Conservation (phyloP, 116 monocot species). For the Zostera marina region DNA sequence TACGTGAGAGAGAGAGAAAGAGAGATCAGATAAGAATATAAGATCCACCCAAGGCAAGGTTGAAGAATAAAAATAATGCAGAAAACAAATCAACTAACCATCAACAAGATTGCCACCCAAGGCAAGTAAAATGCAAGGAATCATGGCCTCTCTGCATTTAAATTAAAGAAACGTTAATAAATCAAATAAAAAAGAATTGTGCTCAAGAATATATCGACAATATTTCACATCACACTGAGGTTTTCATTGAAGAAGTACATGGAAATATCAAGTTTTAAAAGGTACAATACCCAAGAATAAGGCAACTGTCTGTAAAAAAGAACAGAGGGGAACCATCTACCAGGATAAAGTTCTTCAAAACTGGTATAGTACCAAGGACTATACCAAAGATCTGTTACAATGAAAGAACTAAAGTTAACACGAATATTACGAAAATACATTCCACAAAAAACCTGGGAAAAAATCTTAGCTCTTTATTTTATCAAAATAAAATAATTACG, state of each 20-base stretch:
- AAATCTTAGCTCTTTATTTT: no score
- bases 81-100: conserved; percentile 26
- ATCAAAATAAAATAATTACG: background rate
- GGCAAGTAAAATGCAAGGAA: conserved; percentile 92
- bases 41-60: no score
- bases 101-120: conserved; percentile 92
- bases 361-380: conserved; percentile 51
- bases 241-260: background rate
- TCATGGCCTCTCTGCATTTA: conserved; percentile 72
- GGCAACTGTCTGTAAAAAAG: conserved; percentile 88
- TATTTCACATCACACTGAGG: background rate
- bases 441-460: background rate
- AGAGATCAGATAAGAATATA: background rate
- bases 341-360: conserved; percentile 61
- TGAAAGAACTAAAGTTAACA: background rate
- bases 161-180: background rate
- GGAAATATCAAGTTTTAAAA: background rate
- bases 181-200: background rate
- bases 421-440: background rate
- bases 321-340: conserved; percentile 71
- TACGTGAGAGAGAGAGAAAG: background rate
- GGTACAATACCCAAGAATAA: conserved; percentile 76
- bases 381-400: conserved; percentile 53
- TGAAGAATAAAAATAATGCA: background rate
- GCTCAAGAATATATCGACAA: no score